Conservation (phyloP, 2,329 filamentous ascomycete genomes). For the Hymenoscyphus scutula region DNA sequence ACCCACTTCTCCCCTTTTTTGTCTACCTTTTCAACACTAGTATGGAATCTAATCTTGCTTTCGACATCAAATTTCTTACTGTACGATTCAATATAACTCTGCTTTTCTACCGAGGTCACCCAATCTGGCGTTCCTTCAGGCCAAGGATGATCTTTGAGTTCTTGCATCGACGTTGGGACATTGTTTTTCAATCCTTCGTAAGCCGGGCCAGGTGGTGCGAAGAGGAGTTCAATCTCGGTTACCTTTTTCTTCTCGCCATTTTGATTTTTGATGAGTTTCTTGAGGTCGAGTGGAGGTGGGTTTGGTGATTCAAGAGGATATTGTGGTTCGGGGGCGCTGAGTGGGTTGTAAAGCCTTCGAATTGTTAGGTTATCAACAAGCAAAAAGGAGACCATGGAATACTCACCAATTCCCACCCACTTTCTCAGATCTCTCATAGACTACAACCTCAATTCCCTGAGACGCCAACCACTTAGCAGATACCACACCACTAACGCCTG, state of each 20-base stretch:
- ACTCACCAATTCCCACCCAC: constrained; percentile 53
- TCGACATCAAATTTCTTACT: constrained; percentile 23
- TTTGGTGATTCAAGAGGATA: constrained; percentile 14
- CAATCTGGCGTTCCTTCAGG: constrained; percentile 27
- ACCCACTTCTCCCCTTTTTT: constrained; percentile 27
- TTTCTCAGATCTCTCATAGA: constrained; percentile 52
- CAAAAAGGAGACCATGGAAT: not conserved
- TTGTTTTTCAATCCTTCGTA: constrained; percentile 32
- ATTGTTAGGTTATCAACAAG: constrained; percentile 27
- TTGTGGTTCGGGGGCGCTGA: constrained; percentile 29
- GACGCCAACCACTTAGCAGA: constrained; percentile 46
- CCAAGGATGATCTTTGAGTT: constrained; percentile 29
- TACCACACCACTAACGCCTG: constrained; percentile 50
- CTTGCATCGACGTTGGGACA: constrained; percentile 28
- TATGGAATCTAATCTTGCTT: constrained; percentile 25
- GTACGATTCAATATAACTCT: constrained; percentile 27
- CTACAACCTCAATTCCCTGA: constrained; percentile 47
- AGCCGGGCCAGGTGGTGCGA: constrained; percentile 30
- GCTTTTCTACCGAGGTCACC: constrained; percentile 27
- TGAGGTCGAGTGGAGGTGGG: not conserved
- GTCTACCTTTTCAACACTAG: constrained; percentile 26
- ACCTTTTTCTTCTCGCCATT: not conserved
- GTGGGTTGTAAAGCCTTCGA: constrained; percentile 22
- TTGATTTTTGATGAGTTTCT: not conserved
- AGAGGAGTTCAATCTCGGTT: constrained; percentile 21